phyloP scores from a whole-genome alignment of 108 stramenopile genomes.

The Cyclotella baltica region DNA sequence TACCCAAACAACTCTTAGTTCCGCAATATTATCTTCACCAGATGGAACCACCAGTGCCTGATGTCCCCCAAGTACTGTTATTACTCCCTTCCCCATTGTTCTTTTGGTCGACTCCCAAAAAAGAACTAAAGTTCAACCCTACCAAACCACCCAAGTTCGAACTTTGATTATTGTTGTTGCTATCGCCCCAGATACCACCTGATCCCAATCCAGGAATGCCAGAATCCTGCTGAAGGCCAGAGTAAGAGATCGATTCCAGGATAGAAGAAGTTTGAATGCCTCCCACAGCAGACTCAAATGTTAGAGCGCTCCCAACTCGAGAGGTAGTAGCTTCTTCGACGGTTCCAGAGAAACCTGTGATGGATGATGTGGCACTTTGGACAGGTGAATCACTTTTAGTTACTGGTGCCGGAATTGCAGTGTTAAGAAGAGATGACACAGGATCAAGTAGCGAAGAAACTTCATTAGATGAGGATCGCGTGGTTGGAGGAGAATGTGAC shows the following conservation, averaged over 20 bases:
- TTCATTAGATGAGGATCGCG: conserved; percentile 12
- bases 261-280: conserved; percentile 38
- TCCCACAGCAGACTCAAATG: conserved; percentile 36
- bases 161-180: conserved; percentile 21
- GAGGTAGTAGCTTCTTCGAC: conserved; percentile 33
- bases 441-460: conserved; percentile 23
- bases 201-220: conserved; percentile 9
- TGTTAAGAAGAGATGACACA: conserved; percentile 34
- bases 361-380: conserved; percentile 50
- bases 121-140: conserved; percentile 41
- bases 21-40: conserved; percentile 15
- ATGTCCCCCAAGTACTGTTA: conserved; percentile 20
- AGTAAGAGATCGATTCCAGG: conserved; percentile 35
- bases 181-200: conserved; percentile 26
- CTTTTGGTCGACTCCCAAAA: conserved; percentile 18
- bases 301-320: conserved; percentile 48
- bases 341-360: conserved; percentile 43
- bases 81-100: conserved; percentile 2
- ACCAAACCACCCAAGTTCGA: conserved; percentile 12
- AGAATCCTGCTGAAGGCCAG: conserved; percentile 8
- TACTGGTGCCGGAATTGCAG: not conserved
- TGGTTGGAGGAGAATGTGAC: conserved; percentile 8
- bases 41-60: conserved; percentile 18
- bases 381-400: conserved; percentile 25
- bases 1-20: not conserved